phyloP scores from a whole-genome alignment of 2,329 filamentous ascomycete genomes.

The Apiospora koreana region DNA sequence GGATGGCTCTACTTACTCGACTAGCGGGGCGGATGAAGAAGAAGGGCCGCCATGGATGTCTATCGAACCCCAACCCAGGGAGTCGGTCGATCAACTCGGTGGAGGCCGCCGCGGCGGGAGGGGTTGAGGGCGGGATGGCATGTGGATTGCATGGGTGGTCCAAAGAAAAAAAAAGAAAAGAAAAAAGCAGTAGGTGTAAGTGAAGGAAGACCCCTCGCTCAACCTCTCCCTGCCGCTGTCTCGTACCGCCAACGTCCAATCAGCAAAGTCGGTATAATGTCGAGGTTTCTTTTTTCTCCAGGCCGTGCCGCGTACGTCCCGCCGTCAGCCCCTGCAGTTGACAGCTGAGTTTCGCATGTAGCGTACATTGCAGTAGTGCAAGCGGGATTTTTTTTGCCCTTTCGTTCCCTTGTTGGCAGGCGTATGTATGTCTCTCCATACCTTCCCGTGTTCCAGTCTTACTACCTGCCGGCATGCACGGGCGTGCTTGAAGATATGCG shows the following conservation, averaged over 20 bases:
- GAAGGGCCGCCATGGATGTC: too few relatives aligned
- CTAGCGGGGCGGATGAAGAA: background rate
- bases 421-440: background rate
- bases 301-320: background rate
- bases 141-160: background rate
- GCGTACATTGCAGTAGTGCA: background rate
- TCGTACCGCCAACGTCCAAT: background rate
- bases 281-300: background rate
- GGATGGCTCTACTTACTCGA: background rate
- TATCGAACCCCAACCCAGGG: too few relatives aligned
- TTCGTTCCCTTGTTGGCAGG: background rate
- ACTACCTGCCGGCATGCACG: background rate
- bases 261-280: background rate
- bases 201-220: background rate
- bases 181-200: background rate
- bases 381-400: background rate
- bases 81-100: too few relatives aligned
- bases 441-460: too few relatives aligned
- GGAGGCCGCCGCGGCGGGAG: too few relatives aligned
- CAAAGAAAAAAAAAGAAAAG: background rate
- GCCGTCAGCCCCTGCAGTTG: conserved; percentile 5
- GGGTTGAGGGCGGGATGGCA: background rate
- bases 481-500: background rate
- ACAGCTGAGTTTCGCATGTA: background rate
- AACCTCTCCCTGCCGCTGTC: background rate